These are phyloP conservation scores for Moringa oleifera DNA, from an alignment of 345 rosid species.

Conservation along the genomic window DNA sequence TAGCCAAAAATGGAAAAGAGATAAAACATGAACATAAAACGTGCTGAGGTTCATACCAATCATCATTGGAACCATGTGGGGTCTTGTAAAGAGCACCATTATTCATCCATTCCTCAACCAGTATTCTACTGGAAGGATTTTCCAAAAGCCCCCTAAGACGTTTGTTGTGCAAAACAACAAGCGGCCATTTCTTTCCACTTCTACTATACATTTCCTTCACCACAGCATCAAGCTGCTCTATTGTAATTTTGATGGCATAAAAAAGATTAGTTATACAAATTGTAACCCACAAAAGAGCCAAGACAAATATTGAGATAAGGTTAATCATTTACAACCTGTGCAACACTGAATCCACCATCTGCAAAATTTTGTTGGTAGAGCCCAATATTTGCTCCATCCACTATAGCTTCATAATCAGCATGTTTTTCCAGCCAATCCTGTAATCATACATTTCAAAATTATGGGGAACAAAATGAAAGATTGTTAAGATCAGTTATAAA, in stretches of 20 bases:
- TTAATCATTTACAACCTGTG: constrained; percentile 54
- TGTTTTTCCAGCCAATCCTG: constrained; percentile 72
- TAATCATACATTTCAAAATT: background rate
- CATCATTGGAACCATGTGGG: constrained; percentile 91
- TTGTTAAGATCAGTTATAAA: background rate
- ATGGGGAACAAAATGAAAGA: background rate
- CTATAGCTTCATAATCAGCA: constrained; percentile 61
- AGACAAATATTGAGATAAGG: background rate
- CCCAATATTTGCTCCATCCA: constrained; percentile 92
- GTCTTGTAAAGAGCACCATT: constrained; percentile 61
- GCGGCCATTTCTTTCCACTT: constrained; percentile 67
- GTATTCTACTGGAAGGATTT: constrained; percentile 39
- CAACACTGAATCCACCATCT: constrained; percentile 69
- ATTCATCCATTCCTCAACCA: constrained; percentile 66
- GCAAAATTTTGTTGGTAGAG: constrained; percentile 86
- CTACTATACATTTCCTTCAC: constrained; percentile 48
- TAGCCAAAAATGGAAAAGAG: background rate
- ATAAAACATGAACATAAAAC: background rate
- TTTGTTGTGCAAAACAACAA: constrained; percentile 68
- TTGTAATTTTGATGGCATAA: constrained; percentile 24
- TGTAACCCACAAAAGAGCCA: background rate
- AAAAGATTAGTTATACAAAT: constrained; percentile 11
- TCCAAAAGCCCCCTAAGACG: constrained; percentile 56
- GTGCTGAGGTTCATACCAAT: constrained; percentile 43
- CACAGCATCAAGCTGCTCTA: constrained; percentile 84